phyloP scores from a whole-genome alignment of 169 alveolate species.

The Babesia ovata region DNA sequence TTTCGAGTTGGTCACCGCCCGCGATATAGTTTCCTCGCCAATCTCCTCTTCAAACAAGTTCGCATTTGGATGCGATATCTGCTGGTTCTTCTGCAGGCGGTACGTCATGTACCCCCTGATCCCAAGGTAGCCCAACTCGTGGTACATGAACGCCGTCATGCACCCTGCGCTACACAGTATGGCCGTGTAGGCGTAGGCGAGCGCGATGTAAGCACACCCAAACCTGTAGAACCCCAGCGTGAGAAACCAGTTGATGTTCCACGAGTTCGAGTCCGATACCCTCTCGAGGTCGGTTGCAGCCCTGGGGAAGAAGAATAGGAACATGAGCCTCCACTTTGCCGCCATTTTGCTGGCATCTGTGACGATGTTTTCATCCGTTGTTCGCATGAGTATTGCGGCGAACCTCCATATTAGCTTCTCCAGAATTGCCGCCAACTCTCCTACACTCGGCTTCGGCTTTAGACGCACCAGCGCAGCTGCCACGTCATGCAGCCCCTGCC shows the following conservation, averaged over 20 bases:
- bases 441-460: slow-evolving; percentile 51
- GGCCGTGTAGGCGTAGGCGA: slow-evolving; percentile 38
- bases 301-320: slow-evolving; percentile 64
- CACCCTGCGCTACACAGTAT: slow-evolving; percentile 36
- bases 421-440: slow-evolving; percentile 58
- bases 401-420: slow-evolving; percentile 41
- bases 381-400: slow-evolving; percentile 41
- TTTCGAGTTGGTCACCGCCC: slow-evolving; percentile 43
- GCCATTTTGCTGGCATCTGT: slow-evolving; percentile 40
- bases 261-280: slow-evolving; percentile 43
- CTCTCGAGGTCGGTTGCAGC: slow-evolving; percentile 29
- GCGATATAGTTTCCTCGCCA: slow-evolving; percentile 12
- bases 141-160: slow-evolving; percentile 57
- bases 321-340: slow-evolving; percentile 54
- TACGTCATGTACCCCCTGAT: slow-evolving; percentile 53
- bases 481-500: slow-evolving; percentile 72
- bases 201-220: slow-evolving; percentile 57
- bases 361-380: slow-evolving; percentile 22
- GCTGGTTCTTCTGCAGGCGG: slow-evolving; percentile 9
- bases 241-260: slow-evolving; percentile 53
- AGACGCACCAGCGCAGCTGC: slow-evolving; percentile 62
- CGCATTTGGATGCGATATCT: neutral
- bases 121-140: slow-evolving; percentile 62
- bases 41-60: slow-evolving; percentile 18
- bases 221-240: slow-evolving; percentile 70